Conservation (phyloP, 2,329 filamentous ascomycete genomes). For the Calycina herbarum region DNA sequence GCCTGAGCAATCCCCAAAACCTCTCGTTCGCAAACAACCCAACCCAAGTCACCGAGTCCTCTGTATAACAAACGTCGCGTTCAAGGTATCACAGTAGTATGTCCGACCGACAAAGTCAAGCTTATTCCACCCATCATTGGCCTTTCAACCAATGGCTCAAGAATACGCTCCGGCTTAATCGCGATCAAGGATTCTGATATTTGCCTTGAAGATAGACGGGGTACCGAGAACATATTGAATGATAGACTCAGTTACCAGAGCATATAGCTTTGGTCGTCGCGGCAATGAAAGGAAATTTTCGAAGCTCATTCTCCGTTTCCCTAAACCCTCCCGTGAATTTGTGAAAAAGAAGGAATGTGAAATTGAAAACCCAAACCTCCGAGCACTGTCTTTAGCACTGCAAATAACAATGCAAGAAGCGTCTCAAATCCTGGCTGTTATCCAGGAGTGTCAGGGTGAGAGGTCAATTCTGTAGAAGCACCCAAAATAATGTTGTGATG, state of each 20-base stretch:
- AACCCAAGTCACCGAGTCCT: neutral
- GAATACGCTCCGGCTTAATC: constrained; percentile 99
- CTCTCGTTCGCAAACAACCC: constrained; percentile 1
- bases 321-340: neutral
- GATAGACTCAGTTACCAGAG: constrained; percentile 60
- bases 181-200: constrained; percentile 72
- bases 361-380: neutral
- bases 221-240: constrained; percentile 77
- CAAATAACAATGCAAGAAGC: neutral
- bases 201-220: constrained; percentile 69
- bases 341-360: constrained; percentile 1
- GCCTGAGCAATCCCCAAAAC: neutral
- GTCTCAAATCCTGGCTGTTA: neutral
- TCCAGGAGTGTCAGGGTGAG: no score
- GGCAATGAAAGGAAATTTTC: constrained; percentile 27
- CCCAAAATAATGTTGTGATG: neutral
- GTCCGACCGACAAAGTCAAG: constrained; percentile 77
- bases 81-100: constrained; percentile 21
- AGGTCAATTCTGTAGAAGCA: neutral
- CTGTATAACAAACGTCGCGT: neutral
- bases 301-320: neutral
- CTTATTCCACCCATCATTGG: constrained; percentile 80
- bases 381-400: neutral
- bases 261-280: constrained; percentile 36
- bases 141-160: constrained; percentile 80